Percentiles rank a stretch among this genome's conserved stretches.
Evolutionary conservation across 2,329 filamentous ascomycete species (phyloP).

Genomic region (Ophiostoma ips): DNA sequence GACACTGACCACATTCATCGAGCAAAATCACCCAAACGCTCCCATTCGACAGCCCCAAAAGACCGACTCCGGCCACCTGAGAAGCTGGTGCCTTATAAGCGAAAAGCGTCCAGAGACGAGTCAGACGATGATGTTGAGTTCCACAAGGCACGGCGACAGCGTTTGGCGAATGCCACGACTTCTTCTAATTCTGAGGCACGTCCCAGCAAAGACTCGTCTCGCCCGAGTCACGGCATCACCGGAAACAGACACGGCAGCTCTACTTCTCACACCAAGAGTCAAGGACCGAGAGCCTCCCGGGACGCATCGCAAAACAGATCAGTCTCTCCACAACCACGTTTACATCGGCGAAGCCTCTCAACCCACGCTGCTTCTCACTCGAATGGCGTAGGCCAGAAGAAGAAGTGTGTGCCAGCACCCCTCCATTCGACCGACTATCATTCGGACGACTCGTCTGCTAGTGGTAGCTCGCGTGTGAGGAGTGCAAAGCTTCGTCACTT

Average conservation of each 20-base stretch:
- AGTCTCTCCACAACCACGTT: constrained; percentile 42
- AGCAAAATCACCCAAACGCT: constrained; percentile 27
- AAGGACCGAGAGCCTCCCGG: constrained; percentile 20
- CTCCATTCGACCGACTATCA: constrained; percentile 50
- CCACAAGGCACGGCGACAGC: constrained; percentile 40
- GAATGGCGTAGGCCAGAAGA: constrained; percentile 45
- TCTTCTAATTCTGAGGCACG: constrained; percentile 18
- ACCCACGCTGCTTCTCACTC: constrained; percentile 44
- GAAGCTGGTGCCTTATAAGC: constrained; percentile 34
- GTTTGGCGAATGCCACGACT: constrained; percentile 30
- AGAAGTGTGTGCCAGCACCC: constrained; percentile 46
- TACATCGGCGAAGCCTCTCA: constrained; percentile 50
- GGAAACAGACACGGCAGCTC: not conserved
- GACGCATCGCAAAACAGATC: constrained; percentile 33
- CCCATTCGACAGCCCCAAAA: constrained; percentile 24
- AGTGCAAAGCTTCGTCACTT: constrained; percentile 43
- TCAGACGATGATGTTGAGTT: constrained; percentile 44
- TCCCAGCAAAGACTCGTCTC: constrained; percentile 8
- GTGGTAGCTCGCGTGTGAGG: constrained; percentile 44
- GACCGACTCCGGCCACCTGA: constrained; percentile 32
- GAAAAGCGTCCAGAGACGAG: constrained; percentile 38
- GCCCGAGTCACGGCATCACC: constrained; percentile 8
- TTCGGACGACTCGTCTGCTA: constrained; percentile 52
- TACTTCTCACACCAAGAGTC: constrained; percentile 16
- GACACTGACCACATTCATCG: constrained; percentile 38